phyloP scores from a whole-genome alignment of 495 filamentous ascomycete genomes.

The Clohesyomyces aquaticus region DNA sequence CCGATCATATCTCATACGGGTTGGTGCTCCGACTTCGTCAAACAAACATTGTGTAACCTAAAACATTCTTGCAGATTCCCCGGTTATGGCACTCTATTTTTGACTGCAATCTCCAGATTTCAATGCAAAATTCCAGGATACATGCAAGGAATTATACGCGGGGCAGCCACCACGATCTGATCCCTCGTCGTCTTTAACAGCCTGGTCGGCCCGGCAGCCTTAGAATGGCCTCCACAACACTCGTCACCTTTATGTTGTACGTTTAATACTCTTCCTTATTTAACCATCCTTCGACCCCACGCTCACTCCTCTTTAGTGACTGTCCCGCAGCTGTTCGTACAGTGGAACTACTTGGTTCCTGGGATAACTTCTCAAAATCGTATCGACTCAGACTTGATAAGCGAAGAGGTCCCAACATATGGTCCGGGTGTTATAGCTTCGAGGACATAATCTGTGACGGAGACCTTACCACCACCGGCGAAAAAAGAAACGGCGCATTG shows the following conservation, averaged over 20 bases:
- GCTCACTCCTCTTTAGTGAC: slow-evolving; percentile 51
- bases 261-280: slow-evolving; percentile 12
- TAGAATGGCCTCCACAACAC: slow-evolving; percentile 45
- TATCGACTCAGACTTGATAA: slow-evolving; percentile 80
- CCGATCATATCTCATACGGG: not conserved
- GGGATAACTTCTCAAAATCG: slow-evolving; percentile 82
- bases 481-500: slow-evolving; percentile 73
- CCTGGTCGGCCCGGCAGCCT: slow-evolving; percentile 10
- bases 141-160: slow-evolving; percentile 1
- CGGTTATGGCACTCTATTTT: slow-evolving; percentile 23
- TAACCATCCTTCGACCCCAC: not conserved
- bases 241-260: slow-evolving; percentile 49
- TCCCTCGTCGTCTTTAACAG: slow-evolving; percentile 12
- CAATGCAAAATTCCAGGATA: slow-evolving; percentile 24
- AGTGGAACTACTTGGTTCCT: slow-evolving; percentile 84
- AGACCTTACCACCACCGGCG: slow-evolving; percentile 53
- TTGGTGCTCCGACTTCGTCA: slow-evolving; percentile 16
- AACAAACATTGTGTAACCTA: slow-evolving; percentile 21
- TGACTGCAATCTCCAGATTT: slow-evolving; percentile 8
- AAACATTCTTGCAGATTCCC: not conserved
- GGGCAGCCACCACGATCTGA: slow-evolving; percentile 3
- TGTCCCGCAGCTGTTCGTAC: slow-evolving; percentile 67
- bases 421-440: slow-evolving; percentile 84
- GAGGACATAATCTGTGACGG: slow-evolving; percentile 84
- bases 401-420: slow-evolving; percentile 69